phyloP scores from a whole-genome alignment of 2,329 filamentous ascomycete genomes.

The Beauveria bassiana region DNA sequence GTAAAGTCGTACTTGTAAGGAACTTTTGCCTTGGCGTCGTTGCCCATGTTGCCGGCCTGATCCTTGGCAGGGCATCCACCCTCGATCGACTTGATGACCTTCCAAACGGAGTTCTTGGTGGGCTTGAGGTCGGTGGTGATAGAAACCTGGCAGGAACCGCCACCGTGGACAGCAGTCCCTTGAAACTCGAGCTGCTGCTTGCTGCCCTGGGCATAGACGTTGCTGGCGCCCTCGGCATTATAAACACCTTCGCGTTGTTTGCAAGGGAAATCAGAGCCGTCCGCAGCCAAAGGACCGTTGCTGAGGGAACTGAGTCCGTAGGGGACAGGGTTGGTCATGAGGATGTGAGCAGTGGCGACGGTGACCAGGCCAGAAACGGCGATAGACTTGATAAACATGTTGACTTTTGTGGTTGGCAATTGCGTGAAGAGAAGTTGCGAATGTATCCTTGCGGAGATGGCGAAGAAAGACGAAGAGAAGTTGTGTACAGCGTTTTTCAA shows the following conservation, averaged over 20 bases:
- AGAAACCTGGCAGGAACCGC: slow-evolving; percentile 85
- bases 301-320: slow-evolving; percentile 35
- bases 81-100: slow-evolving; percentile 81
- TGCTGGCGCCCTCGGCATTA: slow-evolving; percentile 39
- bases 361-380: slow-evolving; percentile 49
- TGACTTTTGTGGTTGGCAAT: slow-evolving; percentile 31
- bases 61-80: slow-evolving; percentile 71
- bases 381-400: slow-evolving; percentile 44
- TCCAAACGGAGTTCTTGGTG: slow-evolving; percentile 62
- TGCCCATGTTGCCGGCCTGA: slow-evolving; percentile 48
- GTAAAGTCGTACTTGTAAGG: slow-evolving; percentile 59
- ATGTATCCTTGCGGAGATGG: neutral
- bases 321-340: slow-evolving; percentile 60
- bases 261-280: slow-evolving; percentile 74
- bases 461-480: neutral
- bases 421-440: neutral
- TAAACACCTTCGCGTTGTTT: slow-evolving; percentile 49
- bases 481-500: slow-evolving; percentile 14
- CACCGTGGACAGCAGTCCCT: slow-evolving; percentile 75
- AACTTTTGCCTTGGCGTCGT: slow-evolving; percentile 33
- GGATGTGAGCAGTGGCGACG: slow-evolving; percentile 65
- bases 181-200: slow-evolving; percentile 49
- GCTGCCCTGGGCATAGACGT: slow-evolving; percentile 46
- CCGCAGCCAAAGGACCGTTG: slow-evolving; percentile 56
- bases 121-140: slow-evolving; percentile 71